These are phyloP conservation scores for Arabidopsis suecica DNA, from an alignment of 345 rosid genomes.

Conservation along the genomic window DNA sequence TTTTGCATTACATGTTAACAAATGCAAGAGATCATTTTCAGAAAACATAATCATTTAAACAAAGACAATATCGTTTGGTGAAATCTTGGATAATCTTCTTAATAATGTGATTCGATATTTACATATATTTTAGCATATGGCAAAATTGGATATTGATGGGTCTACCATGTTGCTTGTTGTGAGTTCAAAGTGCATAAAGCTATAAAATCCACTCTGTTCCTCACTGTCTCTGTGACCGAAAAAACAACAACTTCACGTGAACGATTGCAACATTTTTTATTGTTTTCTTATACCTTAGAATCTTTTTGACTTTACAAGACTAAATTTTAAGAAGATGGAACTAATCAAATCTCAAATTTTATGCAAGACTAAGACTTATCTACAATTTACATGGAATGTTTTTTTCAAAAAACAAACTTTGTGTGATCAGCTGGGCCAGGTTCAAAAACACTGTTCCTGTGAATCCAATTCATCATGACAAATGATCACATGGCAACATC, in stretches of 20 bases:
- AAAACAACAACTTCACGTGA: slow-evolving; percentile 44
- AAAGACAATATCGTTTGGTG: neutral
- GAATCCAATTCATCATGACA: slow-evolving; percentile 36
- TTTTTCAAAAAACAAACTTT: neutral
- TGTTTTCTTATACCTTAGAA: slow-evolving; percentile 31
- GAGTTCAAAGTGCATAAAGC: slow-evolving; percentile 45
- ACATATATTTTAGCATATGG: slow-evolving; percentile 1
- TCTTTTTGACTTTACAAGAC: slow-evolving; percentile 28
- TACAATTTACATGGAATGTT: slow-evolving; percentile 19
- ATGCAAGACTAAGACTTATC: slow-evolving; percentile 23
- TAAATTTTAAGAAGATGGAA: slow-evolving; percentile 6
- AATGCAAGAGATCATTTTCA: neutral
- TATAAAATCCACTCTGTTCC: slow-evolving; percentile 47
- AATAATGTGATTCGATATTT: slow-evolving; percentile 1
- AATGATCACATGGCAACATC: slow-evolving; percentile 27
- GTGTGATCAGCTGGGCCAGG: slow-evolving; percentile 18
- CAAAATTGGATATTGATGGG: slow-evolving; percentile 39
- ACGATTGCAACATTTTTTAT: slow-evolving; percentile 40
- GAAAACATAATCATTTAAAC: slow-evolving; percentile 11
- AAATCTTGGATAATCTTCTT: neutral
- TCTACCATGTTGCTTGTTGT: slow-evolving; percentile 48
- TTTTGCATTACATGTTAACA: neutral
- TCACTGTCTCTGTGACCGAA: slow-evolving; percentile 45
- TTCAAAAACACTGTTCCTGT: slow-evolving; percentile 19
- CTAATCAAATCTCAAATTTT: slow-evolving; percentile 9